Conservation (phyloP, 495 filamentous ascomycete species). For the Aspergillus sclerotiicarbonarius region DNA sequence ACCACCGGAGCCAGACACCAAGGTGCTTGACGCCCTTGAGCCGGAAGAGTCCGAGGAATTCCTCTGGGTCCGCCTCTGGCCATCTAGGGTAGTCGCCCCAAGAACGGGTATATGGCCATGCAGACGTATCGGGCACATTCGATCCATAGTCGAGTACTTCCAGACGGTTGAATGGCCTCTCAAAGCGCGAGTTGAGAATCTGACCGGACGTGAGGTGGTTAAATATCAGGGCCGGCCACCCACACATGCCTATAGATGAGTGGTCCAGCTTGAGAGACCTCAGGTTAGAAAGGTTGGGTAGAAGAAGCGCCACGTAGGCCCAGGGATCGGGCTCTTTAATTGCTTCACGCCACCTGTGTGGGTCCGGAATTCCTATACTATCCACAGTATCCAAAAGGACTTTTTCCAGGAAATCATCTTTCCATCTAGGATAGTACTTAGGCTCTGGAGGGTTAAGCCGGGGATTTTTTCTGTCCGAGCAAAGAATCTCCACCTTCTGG, state of each 20-base stretch:
- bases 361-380: not conserved
- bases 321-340: not conserved
- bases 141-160: not conserved
- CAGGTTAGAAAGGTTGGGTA: not conserved
- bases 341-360: not conserved
- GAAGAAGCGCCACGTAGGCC: not conserved
- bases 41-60: not conserved
- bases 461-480: too few relatives aligned
- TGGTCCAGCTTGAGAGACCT: not conserved
- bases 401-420: too few relatives aligned
- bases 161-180: not conserved
- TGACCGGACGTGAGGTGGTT: not conserved
- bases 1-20: not conserved
- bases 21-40: not conserved
- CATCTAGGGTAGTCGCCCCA: too few relatives aligned
- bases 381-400: too few relatives aligned
- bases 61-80: too few relatives aligned
- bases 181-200: not conserved
- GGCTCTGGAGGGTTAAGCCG: too few relatives aligned
- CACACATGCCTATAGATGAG: not conserved
- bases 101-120: too few relatives aligned
- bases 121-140: not conserved
- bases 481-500: not conserved
- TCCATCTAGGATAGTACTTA: too few relatives aligned
- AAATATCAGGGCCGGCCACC: not conserved